Percentiles rank a stretch among this genome's conserved stretches.
These are phyloP conservation scores for Maudiozyma pseudohumilis DNA, from an alignment of 805 yeast species.

Conservation along the genomic window DNA sequence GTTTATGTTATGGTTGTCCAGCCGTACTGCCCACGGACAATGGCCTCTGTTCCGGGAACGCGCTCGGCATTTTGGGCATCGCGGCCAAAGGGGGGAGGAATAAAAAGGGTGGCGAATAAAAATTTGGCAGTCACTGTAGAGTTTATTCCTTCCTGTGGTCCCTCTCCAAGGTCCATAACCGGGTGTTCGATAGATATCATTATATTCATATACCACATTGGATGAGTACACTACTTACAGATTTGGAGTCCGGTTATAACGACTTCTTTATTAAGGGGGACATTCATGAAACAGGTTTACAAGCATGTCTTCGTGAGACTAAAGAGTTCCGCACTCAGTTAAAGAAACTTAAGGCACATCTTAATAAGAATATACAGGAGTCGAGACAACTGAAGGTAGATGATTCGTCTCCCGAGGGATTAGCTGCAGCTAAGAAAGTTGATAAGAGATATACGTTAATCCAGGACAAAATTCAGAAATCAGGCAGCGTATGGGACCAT, in stretches of 20 bases:
- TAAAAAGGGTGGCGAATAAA: too few relatives aligned
- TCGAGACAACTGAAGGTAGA: conserved; percentile 6
- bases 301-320: conserved; percentile 21
- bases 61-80: too few relatives aligned
- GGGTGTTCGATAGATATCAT: not conserved
- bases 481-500: conserved; percentile 26
- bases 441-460: conserved; percentile 19
- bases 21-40: too few relatives aligned
- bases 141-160: too few relatives aligned
- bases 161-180: too few relatives aligned
- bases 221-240: conserved; percentile 8
- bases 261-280: conserved; percentile 14
- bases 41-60: too few relatives aligned
- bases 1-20: too few relatives aligned
- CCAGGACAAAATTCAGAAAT: conserved; percentile 23
- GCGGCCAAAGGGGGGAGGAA: too few relatives aligned
- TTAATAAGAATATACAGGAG: conserved; percentile 26
- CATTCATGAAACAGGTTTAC: conserved; percentile 11
- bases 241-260: conserved; percentile 14
- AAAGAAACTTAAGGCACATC: conserved; percentile 35
- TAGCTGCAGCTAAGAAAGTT: not conserved
- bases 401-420: too few relatives aligned
- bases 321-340: conserved; percentile 31
- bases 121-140: too few relatives aligned
- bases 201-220: conserved; percentile 2